phyloP scores from a whole-genome alignment of 2,329 filamentous ascomycete species.

The Calonectria hongkongensis region DNA sequence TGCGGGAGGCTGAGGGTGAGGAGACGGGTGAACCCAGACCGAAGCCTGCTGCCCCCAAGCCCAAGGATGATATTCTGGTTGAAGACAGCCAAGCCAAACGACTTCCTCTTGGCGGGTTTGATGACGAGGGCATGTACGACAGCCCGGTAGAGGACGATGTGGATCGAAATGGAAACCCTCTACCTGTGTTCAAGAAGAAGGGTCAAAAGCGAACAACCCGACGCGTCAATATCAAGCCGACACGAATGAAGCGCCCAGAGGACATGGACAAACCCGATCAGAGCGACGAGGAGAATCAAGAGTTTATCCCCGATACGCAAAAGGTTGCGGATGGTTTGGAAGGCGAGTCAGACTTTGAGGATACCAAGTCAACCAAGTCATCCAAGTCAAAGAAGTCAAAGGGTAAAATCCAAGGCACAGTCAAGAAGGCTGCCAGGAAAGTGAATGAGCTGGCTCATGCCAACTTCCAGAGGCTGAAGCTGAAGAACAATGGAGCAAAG shows the following conservation, averaged over 20 bases:
- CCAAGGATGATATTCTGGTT: conserved; percentile 62
- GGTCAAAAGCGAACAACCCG: conserved; percentile 87
- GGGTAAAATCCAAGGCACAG: conserved; percentile 62
- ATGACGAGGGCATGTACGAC: conserved; percentile 77
- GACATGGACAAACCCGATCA: conserved; percentile 55
- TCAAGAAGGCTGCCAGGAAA: conserved; percentile 74
- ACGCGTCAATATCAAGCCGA: conserved; percentile 78
- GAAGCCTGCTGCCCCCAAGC: conserved; percentile 48
- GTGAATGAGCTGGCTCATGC: conserved; percentile 79
- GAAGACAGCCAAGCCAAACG: conserved; percentile 66
- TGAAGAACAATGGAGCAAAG: conserved; percentile 77
- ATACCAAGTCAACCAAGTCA: conserved; percentile 41
- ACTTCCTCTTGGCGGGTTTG: conserved; percentile 75
- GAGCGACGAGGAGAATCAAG: conserved; percentile 61
- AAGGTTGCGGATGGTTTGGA: conserved; percentile 35
- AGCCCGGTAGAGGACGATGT: conserved; percentile 70
- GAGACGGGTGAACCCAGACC: conserved; percentile 52
- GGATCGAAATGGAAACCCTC: conserved; percentile 74
- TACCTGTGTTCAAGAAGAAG: conserved; percentile 86
- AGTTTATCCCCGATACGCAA: conserved; percentile 58
- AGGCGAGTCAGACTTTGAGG: conserved; percentile 49
- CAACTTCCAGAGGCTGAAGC: conserved; percentile 80
- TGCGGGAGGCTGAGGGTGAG: conserved; percentile 81
- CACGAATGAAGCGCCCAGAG: conserved; percentile 67
- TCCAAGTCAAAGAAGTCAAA: conserved; percentile 40